Evolutionary conservation across 2,329 filamentous ascomycete genomes (phyloP).

Genomic region (Colletotrichum graminicola): DNA sequence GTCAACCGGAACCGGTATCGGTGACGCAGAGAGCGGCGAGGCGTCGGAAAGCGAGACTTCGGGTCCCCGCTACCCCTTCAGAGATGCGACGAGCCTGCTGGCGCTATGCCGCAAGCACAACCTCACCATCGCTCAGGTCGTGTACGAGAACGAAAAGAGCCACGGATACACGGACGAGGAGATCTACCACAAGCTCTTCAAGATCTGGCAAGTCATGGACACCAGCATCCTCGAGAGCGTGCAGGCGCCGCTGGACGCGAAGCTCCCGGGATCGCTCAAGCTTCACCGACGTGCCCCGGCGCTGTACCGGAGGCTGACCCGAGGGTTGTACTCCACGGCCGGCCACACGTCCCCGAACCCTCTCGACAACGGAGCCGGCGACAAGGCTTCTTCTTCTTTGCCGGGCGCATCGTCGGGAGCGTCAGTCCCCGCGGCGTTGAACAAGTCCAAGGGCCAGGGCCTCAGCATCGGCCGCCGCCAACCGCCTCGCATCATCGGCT

Average conservation of each 20-base stretch:
- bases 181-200: constrained; percentile 60
- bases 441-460: constrained; percentile 8
- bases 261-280: constrained; percentile 61
- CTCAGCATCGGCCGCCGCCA: constrained; percentile 46
- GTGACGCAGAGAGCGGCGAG: constrained; percentile 26
- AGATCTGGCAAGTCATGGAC: constrained; percentile 66
- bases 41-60: constrained; percentile 38
- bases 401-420: constrained; percentile 7
- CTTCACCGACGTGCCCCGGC: constrained; percentile 60
- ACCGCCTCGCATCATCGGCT: constrained; percentile 59
- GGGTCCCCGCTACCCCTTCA: constrained; percentile 60
- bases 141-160: constrained; percentile 66
- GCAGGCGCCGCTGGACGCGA: constrained; percentile 56
- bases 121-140: constrained; percentile 63
- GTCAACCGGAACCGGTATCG: background rate
- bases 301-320: constrained; percentile 58
- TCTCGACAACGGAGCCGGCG: constrained; percentile 10
- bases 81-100: constrained; percentile 59
- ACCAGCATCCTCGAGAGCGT: constrained; percentile 63
- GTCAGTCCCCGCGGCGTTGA: background rate
- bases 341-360: constrained; percentile 42
- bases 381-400: background rate
- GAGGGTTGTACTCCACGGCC: constrained; percentile 59
- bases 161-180: constrained; percentile 63
- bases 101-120: constrained; percentile 63